Conservation (phyloP, 352 stramenopile species). For the Globisporangium sylvaticum region DNA sequence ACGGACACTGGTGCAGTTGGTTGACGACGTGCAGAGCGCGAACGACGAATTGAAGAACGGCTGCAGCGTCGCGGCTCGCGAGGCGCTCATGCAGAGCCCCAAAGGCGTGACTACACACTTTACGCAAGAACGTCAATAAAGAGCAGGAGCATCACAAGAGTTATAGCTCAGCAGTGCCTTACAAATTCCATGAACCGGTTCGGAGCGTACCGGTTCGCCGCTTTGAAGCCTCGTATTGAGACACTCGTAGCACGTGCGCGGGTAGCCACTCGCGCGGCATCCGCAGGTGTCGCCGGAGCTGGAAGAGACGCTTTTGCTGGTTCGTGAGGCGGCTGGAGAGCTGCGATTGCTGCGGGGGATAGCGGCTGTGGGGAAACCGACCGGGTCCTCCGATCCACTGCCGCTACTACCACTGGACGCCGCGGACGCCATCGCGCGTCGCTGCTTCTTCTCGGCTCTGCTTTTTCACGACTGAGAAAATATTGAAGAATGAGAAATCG, state of each 20-base stretch:
- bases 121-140: background rate
- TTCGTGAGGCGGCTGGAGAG: background rate
- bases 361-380: background rate
- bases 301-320: background rate
- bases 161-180: too few species aligned
- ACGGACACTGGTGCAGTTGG: background rate
- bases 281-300: background rate
- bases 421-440: background rate
- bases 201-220: background rate
- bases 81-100: background rate
- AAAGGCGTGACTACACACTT: background rate
- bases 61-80: background rate
- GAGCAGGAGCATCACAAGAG: background rate
- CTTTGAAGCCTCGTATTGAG: background rate
- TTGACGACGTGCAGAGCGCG: background rate
- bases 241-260: slow-evolving; percentile 8
- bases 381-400: background rate
- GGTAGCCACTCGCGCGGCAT: background rate
- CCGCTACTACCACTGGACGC: background rate
- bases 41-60: background rate
- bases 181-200: too few species aligned
- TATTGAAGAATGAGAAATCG: background rate
- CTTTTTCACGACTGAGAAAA: background rate
- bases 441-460: background rate
- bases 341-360: background rate